Conservation (phyloP, 345 rosid genomes). For the Melaleuca alternifolia region DNA sequence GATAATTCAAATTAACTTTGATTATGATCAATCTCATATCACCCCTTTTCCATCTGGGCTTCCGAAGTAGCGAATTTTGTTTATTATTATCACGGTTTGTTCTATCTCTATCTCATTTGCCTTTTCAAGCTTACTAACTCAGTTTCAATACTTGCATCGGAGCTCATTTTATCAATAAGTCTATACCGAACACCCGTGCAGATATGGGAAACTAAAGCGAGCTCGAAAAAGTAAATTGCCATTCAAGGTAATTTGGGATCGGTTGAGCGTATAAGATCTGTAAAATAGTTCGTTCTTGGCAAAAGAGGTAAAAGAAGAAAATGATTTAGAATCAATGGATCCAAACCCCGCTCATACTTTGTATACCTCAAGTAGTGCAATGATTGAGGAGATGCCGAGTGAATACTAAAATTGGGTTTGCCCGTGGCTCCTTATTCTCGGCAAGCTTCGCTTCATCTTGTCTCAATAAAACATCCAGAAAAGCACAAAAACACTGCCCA, state of each 20-base stretch:
- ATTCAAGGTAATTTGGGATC: neutral
- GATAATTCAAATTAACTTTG: neutral
- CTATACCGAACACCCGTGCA: no score
- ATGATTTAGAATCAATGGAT: neutral
- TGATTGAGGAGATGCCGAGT: neutral
- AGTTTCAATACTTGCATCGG: no score
- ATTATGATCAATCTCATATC: neutral
- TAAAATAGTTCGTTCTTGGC: neutral
- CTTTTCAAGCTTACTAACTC: no score
- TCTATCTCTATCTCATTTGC: neutral
- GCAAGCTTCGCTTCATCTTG: neutral
- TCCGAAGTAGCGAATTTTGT: neutral
- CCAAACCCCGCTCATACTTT: neutral
- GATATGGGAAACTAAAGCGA: no score
- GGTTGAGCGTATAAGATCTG: neutral
- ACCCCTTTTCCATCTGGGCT: neutral
- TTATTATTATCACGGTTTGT: neutral
- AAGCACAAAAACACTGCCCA: neutral
- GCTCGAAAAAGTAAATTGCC: neutral
- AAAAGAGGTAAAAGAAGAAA: neutral
- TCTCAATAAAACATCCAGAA: neutral
- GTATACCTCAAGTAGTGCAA: neutral
- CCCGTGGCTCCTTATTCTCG: neutral
- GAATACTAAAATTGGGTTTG: neutral
- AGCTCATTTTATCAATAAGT: no score